Evolutionary conservation across 2,329 filamentous ascomycete species (phyloP).

Genomic region (Cryphonectria naterciae): DNA sequence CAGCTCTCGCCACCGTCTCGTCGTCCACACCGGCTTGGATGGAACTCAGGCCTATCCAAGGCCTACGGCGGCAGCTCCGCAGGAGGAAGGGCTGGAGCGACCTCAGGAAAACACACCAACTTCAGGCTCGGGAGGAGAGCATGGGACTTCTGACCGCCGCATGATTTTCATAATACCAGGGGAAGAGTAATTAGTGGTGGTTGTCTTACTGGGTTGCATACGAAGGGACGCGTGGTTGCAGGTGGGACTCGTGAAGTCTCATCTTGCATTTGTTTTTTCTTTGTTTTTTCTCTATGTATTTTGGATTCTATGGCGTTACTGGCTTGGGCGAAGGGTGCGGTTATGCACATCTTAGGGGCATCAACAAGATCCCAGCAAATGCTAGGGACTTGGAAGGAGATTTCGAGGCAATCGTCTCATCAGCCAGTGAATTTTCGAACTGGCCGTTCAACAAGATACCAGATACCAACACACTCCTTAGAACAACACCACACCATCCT

Average conservation of each 20-base stretch:
- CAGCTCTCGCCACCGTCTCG: background rate
- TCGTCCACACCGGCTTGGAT: constrained; percentile 5
- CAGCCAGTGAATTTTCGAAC: background rate
- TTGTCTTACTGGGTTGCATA: background rate
- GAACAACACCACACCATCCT: background rate
- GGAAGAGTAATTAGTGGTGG: background rate
- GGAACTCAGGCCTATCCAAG: constrained; percentile 16
- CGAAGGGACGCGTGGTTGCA: background rate
- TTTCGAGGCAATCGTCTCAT: background rate
- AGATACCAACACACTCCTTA: constrained; percentile 2
- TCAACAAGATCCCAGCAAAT: background rate
- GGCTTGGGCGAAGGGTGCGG: background rate
- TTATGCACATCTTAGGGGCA: background rate
- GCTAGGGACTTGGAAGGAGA: background rate
- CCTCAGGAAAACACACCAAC: constrained; percentile 3
- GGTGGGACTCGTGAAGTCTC: background rate
- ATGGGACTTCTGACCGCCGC: constrained; percentile 9
- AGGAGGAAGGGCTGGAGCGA: constrained; percentile 22
- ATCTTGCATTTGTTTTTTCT: background rate
- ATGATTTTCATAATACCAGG: background rate
- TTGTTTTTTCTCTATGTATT: background rate
- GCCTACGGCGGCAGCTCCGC: constrained; percentile 9
- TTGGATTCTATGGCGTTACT: background rate
- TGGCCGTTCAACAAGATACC: background rate
- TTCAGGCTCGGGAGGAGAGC: constrained; percentile 12